These are phyloP conservation scores for Lentinula aciculospora DNA, from an alignment of 768 basidiomycete genomes.

Conservation along the genomic window DNA sequence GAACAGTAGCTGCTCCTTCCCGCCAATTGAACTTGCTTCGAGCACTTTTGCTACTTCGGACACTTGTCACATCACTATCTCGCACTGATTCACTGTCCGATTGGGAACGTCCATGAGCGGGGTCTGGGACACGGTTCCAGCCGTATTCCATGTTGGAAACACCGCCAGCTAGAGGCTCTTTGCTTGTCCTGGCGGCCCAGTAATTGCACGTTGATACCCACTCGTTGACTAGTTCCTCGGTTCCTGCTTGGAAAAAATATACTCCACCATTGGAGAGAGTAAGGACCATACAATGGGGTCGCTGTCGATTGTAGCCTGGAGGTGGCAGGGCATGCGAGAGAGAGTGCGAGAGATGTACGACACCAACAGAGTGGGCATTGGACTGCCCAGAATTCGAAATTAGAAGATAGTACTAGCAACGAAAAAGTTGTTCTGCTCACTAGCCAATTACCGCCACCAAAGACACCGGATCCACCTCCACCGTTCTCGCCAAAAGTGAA, in stretches of 20 bases:
- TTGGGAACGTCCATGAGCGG: conserved; percentile 43
- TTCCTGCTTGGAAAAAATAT: conserved; percentile 99
- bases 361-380: conserved; percentile 83
- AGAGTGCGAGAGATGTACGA: conserved; percentile 80
- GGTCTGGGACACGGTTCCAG: conserved; percentile 75
- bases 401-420: neutral
- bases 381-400: conserved; percentile 53
- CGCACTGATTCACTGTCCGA: conserved; percentile 52
- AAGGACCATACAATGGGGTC: conserved; percentile 93
- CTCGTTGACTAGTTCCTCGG: conserved; percentile 96
- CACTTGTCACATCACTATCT: conserved; percentile 53
- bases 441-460: conserved; percentile 98
- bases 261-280: conserved; percentile 84
- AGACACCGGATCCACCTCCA: conserved; percentile 52
- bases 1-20: conserved; percentile 60
- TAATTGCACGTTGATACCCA: conserved; percentile 99
- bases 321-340: conserved; percentile 83
- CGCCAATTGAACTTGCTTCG: conserved; percentile 72
- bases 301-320: conserved; percentile 86
- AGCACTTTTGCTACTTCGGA: conserved; percentile 69
- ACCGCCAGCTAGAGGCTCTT: conserved; percentile 92
- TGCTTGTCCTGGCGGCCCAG: conserved; percentile 94
- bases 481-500: conserved; percentile 85
- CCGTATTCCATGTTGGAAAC: conserved; percentile 99
- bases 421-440: conserved; percentile 45